A percentile compares a stretch with the other conserved stretches of the same genome.
phyloP scores from a whole-genome alignment of 352 stramenopile genomes.

The Globisporangium spinosum region DNA sequence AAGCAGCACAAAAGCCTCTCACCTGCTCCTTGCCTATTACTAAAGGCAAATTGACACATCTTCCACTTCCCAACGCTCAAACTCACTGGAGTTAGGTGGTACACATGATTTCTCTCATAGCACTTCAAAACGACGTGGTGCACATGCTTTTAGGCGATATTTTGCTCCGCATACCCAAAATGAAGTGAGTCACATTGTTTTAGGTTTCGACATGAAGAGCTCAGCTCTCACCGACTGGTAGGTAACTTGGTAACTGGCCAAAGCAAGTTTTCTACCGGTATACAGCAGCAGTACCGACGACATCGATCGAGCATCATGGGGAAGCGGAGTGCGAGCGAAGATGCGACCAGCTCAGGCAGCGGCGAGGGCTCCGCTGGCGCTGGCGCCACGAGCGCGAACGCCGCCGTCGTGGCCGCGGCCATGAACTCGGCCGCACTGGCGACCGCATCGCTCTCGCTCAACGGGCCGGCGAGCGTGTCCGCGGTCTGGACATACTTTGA shows the following conservation, averaged over 20 bases:
- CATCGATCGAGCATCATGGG: conserved; percentile 8
- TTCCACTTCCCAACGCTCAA: background rate
- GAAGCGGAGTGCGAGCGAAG: conserved; percentile 14
- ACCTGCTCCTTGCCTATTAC: background rate
- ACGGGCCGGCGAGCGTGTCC: conserved; percentile 56
- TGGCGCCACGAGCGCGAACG: background rate
- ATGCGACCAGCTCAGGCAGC: background rate
- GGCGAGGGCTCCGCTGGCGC: background rate
- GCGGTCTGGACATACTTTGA: conserved; percentile 85
- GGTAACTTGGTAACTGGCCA: background rate
- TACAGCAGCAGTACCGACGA: background rate
- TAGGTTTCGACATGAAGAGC: background rate
- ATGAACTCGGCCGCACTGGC: conserved; percentile 5
- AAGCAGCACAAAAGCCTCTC: background rate
- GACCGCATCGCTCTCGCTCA: conserved; percentile 16
- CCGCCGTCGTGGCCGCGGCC: conserved; percentile 3
- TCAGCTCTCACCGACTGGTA: background rate
- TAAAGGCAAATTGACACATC: background rate
- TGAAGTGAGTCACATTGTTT: background rate
- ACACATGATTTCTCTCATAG: background rate
- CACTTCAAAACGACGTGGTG: background rate
- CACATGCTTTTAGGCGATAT: background rate
- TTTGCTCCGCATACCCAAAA: background rate
- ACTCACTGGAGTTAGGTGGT: background rate
- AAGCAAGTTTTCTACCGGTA: conserved; percentile 17